phyloP scores from a whole-genome alignment of 306 rosid species.

The Cyclanthera cordifolia region DNA sequence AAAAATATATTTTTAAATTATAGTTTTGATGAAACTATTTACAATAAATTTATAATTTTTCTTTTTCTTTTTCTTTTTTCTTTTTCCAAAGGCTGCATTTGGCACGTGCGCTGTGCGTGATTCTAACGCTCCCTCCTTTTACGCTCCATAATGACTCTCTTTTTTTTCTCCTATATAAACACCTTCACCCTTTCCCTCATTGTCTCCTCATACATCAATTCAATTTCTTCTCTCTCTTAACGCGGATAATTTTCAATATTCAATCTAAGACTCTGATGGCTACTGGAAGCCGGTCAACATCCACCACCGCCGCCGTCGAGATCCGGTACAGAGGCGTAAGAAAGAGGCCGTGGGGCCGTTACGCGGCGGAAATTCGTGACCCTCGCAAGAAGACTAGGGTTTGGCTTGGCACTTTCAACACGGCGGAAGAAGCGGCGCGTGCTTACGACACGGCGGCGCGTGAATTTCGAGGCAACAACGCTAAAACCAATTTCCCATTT shows the following conservation, averaged over 20 bases:
- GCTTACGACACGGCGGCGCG: slow-evolving; percentile 74
- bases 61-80: neutral
- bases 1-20: no score
- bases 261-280: slow-evolving; percentile 27
- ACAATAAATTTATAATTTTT: no score
- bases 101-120: slow-evolving; percentile 22
- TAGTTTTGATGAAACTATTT: no score
- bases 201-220: neutral
- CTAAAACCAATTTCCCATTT: slow-evolving; percentile 61
- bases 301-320: slow-evolving; percentile 29
- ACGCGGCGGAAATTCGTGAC: slow-evolving; percentile 93
- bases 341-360: slow-evolving; percentile 86
- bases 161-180: neutral
- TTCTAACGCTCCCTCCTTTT: neutral
- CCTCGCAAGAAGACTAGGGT: slow-evolving; percentile 76
- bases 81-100: slow-evolving; percentile 9
- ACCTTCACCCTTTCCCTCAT: neutral
- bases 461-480: slow-evolving; percentile 61
- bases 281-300: slow-evolving; percentile 26
- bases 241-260: no score
- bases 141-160: neutral
- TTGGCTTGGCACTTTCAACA: slow-evolving; percentile 80
- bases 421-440: slow-evolving; percentile 79
- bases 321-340: slow-evolving; percentile 68
- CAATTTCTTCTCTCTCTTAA: neutral